Conservation (phyloP, 805 yeast genomes). For the Candida montana region DNA sequence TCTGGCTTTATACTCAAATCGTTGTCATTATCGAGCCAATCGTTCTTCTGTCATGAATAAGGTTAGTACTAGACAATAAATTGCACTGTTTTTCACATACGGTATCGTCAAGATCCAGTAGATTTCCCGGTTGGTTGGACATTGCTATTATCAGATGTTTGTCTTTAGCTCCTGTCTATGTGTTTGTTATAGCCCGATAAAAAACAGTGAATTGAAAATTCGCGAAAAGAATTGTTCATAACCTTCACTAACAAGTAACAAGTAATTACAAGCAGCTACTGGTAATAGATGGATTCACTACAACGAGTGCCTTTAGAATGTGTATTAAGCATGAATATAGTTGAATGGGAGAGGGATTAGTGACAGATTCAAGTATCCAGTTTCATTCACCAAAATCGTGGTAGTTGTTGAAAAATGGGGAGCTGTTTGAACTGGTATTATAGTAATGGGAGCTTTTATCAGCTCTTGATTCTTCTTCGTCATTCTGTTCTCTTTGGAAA, state of each 20-base stretch:
- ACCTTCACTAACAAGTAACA: too few relatives aligned
- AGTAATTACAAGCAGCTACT: too few relatives aligned
- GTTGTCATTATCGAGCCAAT: slow-evolving; percentile 24
- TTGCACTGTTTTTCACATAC: neutral
- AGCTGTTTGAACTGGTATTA: slow-evolving; percentile 7
- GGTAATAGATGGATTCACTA: too few relatives aligned
- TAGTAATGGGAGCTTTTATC: slow-evolving; percentile 15
- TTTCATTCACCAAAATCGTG: neutral
- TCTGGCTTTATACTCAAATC: slow-evolving; percentile 15
- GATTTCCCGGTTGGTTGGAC: slow-evolving; percentile 7
- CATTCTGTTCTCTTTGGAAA: neutral
- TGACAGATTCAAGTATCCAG: too few relatives aligned
- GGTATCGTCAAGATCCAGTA: slow-evolving; percentile 9
- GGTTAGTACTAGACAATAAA: too few relatives aligned
- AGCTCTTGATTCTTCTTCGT: neutral
- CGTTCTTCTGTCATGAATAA: slow-evolving; percentile 2
- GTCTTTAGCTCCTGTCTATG: neutral
- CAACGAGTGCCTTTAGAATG: too few relatives aligned
- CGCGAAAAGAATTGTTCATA: too few relatives aligned
- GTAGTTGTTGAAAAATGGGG: slow-evolving; percentile 18
- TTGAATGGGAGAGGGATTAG: too few relatives aligned
- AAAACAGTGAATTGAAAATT: neutral
- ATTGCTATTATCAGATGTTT: neutral
- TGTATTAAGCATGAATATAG: too few relatives aligned
- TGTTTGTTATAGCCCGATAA: neutral